These are phyloP conservation scores for Sonneratia caseolaris DNA, from an alignment of 345 rosid species.

Conservation along the genomic window DNA sequence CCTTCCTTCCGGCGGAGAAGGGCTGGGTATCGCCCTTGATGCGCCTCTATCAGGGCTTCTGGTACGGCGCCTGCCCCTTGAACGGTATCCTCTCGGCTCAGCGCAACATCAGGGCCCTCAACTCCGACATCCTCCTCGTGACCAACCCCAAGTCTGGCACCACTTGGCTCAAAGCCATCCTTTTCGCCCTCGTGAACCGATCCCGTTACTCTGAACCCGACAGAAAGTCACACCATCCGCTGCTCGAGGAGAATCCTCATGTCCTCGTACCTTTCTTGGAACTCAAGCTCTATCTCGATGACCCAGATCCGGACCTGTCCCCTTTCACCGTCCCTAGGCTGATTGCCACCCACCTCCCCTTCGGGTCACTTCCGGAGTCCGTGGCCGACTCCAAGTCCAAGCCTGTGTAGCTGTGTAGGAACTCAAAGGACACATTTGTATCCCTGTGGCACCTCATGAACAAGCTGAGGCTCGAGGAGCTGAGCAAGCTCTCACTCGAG, in stretches of 20 bases:
- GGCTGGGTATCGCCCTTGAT: background rate
- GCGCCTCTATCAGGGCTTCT: conserved; percentile 11
- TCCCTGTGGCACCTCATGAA: conserved; percentile 17
- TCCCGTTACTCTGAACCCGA: background rate
- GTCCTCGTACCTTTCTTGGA: conserved; percentile 13
- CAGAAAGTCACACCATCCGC: background rate
- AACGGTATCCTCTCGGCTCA: conserved; percentile 6
- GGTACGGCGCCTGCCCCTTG: conserved; percentile 4
- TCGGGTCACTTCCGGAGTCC: conserved; percentile 8
- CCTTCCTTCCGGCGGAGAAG: conserved; percentile 5
- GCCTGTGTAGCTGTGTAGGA: conserved; percentile 12
- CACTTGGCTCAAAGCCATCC: conserved; percentile 16
- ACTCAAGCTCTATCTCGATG: background rate
- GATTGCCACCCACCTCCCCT: conserved; percentile 10
- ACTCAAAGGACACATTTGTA: conserved; percentile 14
- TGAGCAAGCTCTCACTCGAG: conserved; percentile 1
- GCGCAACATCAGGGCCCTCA: conserved; percentile 6
- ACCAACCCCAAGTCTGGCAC: conserved; percentile 19
- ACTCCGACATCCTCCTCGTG: conserved; percentile 12
- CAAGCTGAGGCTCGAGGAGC: conserved; percentile 5
- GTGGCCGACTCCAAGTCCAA: conserved; percentile 9
- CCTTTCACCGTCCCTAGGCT: conserved; percentile 6
- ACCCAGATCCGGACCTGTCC: conserved; percentile 13
- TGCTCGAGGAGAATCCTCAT: conserved; percentile 6
- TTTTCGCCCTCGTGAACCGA: conserved; percentile 11